Base-by-base conservation (phyloP, 2,329 filamentous ascomycete genomes). In the Byssochlamys sp. region DNA sequence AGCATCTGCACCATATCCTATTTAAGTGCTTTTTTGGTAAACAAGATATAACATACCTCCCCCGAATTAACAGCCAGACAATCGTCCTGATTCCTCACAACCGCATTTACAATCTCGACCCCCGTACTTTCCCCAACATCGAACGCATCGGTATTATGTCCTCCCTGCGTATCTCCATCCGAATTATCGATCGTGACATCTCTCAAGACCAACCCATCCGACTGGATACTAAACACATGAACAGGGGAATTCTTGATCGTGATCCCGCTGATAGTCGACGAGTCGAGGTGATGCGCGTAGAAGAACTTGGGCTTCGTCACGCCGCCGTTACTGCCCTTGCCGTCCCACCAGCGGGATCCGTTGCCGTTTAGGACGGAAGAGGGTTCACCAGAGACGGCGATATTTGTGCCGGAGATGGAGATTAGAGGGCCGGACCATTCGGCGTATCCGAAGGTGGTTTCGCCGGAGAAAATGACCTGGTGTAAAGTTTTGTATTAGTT, bases 351-450 rank as follows among this genome's bases (percentile, higher is more conserved):
- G 29, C 73, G 68, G 9, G 76, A 65, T 35, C 84, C 83, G 45
- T 81, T 76, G 57, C 82, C 81, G 63, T 87, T 75, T 55, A 87
- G 78, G 19, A 77, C 70, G 59, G 75, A 76, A 24, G 80, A 84
- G 1, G 72, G 63, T 25, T 78, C 78, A 52, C 81, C 81, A 7
- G 75, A 75, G 45, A 87, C 75, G 28, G 76, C 77, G 63, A 86
- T 77, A 60, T 76, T 73, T 35, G 71, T 80, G 48, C 85, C 86
- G 1, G 80, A 80, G 60, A 88, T 75, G 28, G 79, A 78, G 63
- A 89, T 78, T 12, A 89, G 75, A 51, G 85, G 85, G 0, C 86
- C 85, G 1, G 69, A 68, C 85, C 85, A 88, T 65, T 85, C 81
- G 61, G 82, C 75, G 73, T 86, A 87, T 24, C 77, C 85, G 65